Evolutionary conservation across 2,329 filamentous ascomycete genomes (phyloP).

Genomic region (Trichothecium sympodiale): DNA sequence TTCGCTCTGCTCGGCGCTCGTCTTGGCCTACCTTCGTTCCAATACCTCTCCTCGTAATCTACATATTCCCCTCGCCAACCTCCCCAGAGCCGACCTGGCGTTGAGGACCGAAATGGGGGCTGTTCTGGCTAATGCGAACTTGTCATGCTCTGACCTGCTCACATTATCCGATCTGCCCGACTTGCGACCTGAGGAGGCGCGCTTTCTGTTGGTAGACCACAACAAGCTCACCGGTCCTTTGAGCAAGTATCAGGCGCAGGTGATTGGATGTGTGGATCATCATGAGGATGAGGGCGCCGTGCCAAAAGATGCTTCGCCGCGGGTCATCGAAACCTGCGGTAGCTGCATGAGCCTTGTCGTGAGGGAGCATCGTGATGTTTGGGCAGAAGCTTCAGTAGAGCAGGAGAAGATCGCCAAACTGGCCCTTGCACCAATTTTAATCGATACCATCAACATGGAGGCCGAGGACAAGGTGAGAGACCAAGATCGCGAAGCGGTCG

Average conservation of each 20-base stretch:
- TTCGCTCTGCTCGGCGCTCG: conserved; percentile 62
- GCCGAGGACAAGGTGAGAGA: conserved; percentile 53
- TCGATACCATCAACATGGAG: conserved; percentile 59
- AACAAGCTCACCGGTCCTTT: conserved; percentile 58
- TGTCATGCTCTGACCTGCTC: conserved; percentile 51
- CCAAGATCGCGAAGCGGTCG: conserved; percentile 46
- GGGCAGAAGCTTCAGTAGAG: conserved; percentile 39
- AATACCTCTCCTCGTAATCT: conserved; percentile 41
- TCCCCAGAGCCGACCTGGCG: conserved; percentile 54
- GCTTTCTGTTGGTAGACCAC: conserved; percentile 71
- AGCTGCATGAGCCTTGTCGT: conserved; percentile 65
- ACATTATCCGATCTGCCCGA: conserved; percentile 42
- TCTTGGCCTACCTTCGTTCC: conserved; percentile 64
- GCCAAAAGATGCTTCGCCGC: conserved; percentile 32
- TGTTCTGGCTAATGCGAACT: conserved; percentile 49
- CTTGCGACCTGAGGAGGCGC: conserved; percentile 43
- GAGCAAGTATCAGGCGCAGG: conserved; percentile 35
- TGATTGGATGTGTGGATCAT: conserved; percentile 65
- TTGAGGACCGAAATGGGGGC: conserved; percentile 64
- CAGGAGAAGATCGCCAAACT: conserved; percentile 55
- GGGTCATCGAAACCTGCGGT: conserved; percentile 55
- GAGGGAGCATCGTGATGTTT: conserved; percentile 43
- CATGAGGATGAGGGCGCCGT: conserved; percentile 61
- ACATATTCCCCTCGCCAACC: conserved; percentile 64
- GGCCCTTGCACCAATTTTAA: conserved; percentile 58